These are phyloP conservation scores for Porphyra umbilicalis DNA, from an alignment of 31 red algal species.

Conservation along the genomic window DNA sequence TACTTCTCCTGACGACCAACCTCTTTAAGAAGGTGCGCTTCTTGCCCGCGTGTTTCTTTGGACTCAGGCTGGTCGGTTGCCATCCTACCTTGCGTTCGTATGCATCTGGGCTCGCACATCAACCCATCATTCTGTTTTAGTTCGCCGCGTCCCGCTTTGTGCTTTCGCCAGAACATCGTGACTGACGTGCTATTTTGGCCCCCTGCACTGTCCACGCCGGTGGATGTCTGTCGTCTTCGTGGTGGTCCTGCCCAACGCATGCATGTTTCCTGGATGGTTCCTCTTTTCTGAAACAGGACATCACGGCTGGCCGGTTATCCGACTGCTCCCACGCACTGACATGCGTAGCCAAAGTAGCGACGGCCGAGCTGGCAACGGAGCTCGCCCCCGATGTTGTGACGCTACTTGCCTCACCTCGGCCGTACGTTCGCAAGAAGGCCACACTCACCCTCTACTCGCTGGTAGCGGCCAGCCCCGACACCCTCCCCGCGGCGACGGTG, in stretches of 20 bases:
- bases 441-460: slow-evolving; percentile 72
- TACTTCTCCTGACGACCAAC: slow-evolving; percentile 91
- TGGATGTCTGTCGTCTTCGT: too few relatives aligned
- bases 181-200: too few relatives aligned
- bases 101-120: too few relatives aligned
- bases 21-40: slow-evolving; percentile 83
- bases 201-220: too few relatives aligned
- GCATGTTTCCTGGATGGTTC: too few relatives aligned
- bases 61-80: too few relatives aligned
- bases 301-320: slow-evolving; percentile 66
- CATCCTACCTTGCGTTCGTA: too few relatives aligned
- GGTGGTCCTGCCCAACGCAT: too few relatives aligned
- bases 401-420: slow-evolving; percentile 73
- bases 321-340: slow-evolving; percentile 87
- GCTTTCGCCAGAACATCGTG: too few relatives aligned
- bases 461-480: slow-evolving; percentile 80
- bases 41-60: too few relatives aligned
- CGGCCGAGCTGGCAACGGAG: slow-evolving; percentile 74
- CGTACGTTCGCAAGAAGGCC: slow-evolving; percentile 97
- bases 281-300: slow-evolving; percentile 19
- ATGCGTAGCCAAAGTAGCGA: slow-evolving; percentile 82
- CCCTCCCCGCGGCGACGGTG: slow-evolving; percentile 50
- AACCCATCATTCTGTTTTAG: too few relatives aligned
- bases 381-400: slow-evolving; percentile 77
- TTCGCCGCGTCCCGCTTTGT: too few relatives aligned